phyloP scores from a whole-genome alignment of 306 rosid genomes.

The Cucumis hystrix region DNA sequence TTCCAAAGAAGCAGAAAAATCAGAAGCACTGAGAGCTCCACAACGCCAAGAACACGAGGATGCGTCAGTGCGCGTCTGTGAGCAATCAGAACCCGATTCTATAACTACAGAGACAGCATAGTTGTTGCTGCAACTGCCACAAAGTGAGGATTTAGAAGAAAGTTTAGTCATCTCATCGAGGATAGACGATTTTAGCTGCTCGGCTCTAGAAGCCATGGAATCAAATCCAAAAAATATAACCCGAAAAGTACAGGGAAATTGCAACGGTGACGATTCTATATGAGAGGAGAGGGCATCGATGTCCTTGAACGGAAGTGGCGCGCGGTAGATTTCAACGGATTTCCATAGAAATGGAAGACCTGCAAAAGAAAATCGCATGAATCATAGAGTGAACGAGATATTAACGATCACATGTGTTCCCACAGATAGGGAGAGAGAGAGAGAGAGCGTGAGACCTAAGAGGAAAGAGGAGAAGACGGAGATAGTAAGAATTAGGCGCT shows the following conservation, averaged over 20 bases:
- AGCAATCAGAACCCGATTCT: conserved; percentile 22
- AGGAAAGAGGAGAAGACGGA: conserved; percentile 70
- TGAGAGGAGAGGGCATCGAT: conserved; percentile 54
- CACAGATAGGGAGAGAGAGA: neutral
- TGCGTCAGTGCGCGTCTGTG: conserved; percentile 7
- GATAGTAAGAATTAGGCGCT: conserved; percentile 52
- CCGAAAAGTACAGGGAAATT: conserved; percentile 63
- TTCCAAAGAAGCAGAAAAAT: conserved; percentile 28
- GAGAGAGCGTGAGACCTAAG: conserved; percentile 27
- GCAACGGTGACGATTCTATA: conserved; percentile 40
- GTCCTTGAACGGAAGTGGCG: conserved; percentile 66
- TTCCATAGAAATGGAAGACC: conserved; percentile 73
- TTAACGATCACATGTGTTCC: neutral
- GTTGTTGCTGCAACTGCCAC: conserved; percentile 39
- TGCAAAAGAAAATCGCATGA: conserved; percentile 10
- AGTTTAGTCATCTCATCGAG: conserved; percentile 26
- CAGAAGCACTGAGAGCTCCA: conserved; percentile 17
- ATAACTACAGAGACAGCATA: conserved; percentile 30
- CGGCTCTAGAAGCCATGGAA: conserved; percentile 10
- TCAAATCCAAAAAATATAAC: conserved; percentile 58
- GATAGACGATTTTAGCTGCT: conserved; percentile 27
- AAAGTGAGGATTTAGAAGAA: conserved; percentile 20
- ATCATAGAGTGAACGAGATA: neutral
- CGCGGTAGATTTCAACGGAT: conserved; percentile 82
- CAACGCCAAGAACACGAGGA: conserved; percentile 21